Base-by-base conservation (phyloP, 2,329 filamentous ascomycete genomes). In the Trichophyton schoenleinii region DNA sequence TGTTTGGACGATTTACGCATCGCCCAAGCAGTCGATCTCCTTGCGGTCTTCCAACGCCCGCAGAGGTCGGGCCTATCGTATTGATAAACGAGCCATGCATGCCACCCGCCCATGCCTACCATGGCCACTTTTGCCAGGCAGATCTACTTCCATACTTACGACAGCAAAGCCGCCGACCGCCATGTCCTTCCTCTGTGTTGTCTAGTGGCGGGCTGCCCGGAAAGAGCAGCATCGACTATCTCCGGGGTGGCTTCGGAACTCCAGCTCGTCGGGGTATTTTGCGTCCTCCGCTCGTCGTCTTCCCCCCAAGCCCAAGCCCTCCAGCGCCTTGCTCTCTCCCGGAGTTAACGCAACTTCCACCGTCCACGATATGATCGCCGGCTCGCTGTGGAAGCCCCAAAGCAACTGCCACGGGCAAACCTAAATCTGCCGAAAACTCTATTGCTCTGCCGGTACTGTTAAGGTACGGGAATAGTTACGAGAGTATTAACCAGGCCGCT, bases 381-480 rank as follows among this genome's bases (percentile, higher is more conserved):
- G 52, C 52, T 55, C 15, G 31, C 52, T 34, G 31, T 55, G 52
- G 52, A 55, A 55, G 15, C 28, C 28, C 22, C 22, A 28, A 55
- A 55, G 31, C 31, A 55, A 55, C 31, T 55, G 52, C 52, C 52
- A 55, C 52, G 52, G 52, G 52, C 25, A 55, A 53, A 55, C 52
- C 52, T 55, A 55, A 55, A 55, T 55, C 52, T 55, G 52, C 52
- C 52, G 52, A 55, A 55, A 55, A 55, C 52, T 55, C 20, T 55
- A 55, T 55, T 55, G 52, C 52, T 36, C 52, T 55, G 52, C 52
- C 52, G 52, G 52, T 55, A 55, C 52, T 55, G 52, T 15, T 55
- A 38, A 55, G 52, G 52, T 34, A 55, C 28, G 52, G 52, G n/a
- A 36, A 18, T 13, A 36, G 52, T 55, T 44, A 44, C 41, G 41